These are phyloP conservation scores for Xanthoconium purpureum DNA, from an alignment of 768 basidiomycete genomes.

Conservation along the genomic window DNA sequence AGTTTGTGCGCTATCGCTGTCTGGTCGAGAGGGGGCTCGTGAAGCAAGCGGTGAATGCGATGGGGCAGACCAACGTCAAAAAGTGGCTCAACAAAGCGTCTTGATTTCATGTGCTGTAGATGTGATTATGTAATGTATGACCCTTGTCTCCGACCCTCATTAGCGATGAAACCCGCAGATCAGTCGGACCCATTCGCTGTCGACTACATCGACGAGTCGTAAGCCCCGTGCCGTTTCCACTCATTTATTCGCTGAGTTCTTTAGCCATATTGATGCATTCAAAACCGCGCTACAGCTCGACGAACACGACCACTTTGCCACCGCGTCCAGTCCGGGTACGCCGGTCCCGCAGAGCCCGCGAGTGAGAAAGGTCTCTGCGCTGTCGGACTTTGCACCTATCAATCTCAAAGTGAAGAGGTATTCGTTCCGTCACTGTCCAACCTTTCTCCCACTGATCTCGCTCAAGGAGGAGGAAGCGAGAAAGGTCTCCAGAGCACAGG, in stretches of 20 bases:
- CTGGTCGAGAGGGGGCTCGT: conserved; percentile 61
- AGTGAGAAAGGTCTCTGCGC: conserved; percentile 75
- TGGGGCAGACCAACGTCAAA: conserved; percentile 66
- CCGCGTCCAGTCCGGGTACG: conserved; percentile 25
- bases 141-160: neutral
- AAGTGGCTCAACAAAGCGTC: conserved; percentile 70
- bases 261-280: conserved; percentile 73
- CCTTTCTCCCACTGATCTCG: conserved; percentile 1
- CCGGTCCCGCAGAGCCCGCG: conserved; percentile 39
- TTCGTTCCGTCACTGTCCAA: neutral
- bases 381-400: conserved; percentile 88
- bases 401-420: conserved; percentile 80
- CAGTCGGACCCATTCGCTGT: conserved; percentile 35
- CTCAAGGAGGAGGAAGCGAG: conserved; percentile 38
- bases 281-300: conserved; percentile 66
- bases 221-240: conserved; percentile 21
- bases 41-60: conserved; percentile 60
- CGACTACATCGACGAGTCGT: conserved; percentile 75
- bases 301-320: conserved; percentile 37
- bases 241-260: neutral
- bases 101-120: conserved; percentile 1
- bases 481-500: conserved; percentile 37
- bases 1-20: conserved; percentile 76
- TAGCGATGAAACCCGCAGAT: conserved; percentile 13
- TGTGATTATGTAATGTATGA: conserved; percentile 24